Evolutionary conservation across 140 eudicot species (phyloP).

Genomic region (Cichorium intybus): DNA sequence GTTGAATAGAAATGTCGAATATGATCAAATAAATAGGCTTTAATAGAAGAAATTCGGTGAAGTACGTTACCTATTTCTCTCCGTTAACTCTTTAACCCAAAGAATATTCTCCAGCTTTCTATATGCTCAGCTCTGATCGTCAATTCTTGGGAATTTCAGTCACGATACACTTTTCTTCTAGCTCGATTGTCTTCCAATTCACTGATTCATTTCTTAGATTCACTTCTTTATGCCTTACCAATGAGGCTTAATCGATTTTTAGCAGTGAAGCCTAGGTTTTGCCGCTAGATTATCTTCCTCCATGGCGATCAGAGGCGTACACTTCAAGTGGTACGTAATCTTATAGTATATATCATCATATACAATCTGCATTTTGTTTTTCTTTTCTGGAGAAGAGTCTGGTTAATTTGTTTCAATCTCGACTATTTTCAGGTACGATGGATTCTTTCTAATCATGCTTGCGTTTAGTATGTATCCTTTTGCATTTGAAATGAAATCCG

Average conservation of each 20-base stretch:
- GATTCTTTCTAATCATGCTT: constrained; percentile 83
- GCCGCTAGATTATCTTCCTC: constrained; percentile 19
- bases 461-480: constrained; percentile 93
- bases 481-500: not conserved
- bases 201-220: constrained; percentile 17
- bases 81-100: not conserved
- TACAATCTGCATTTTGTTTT: not conserved
- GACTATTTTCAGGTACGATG: constrained; percentile 74
- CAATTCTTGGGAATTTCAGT: constrained; percentile 31
- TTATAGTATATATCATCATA: not conserved
- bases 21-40: too few species aligned
- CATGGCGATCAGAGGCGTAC: constrained; percentile 89
- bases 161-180: constrained; percentile 15
- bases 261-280: constrained; percentile 15
- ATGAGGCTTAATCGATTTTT: constrained; percentile 18
- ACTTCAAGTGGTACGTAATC: constrained; percentile 76
- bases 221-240: constrained; percentile 12
- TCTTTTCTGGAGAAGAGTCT: not conserved
- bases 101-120: constrained; percentile 19
- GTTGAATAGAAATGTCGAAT: not conserved
- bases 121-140: constrained; percentile 15
- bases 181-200: constrained; percentile 13
- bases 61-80: not conserved
- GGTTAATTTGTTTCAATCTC: constrained; percentile 8
- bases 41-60: not conserved